Evolutionary conservation across 805 yeast species (phyloP).

Genomic region (Wickerhamiella vanderwaltii): DNA sequence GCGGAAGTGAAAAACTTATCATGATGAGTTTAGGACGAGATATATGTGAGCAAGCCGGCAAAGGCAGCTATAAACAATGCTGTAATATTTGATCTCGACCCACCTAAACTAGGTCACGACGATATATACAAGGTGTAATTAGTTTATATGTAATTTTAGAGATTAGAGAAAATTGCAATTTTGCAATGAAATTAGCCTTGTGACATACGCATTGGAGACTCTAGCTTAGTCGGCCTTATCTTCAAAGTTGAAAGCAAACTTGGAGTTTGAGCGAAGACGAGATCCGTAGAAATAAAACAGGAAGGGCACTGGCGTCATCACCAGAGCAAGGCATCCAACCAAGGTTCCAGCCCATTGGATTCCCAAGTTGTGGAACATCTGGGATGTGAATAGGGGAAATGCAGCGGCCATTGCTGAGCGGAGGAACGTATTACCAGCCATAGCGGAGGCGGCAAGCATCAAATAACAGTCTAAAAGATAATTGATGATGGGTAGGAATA

Average conservation of each 20-base stretch:
- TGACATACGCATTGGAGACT: no score
- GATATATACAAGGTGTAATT: no score
- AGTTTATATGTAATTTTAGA: no score
- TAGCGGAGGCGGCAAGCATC: constrained; percentile 63
- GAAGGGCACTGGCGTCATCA: constrained; percentile 56
- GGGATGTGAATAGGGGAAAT: constrained; percentile 59
- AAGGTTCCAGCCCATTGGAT: constrained; percentile 70
- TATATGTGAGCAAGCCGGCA: no score
- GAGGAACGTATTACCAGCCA: constrained; percentile 60
- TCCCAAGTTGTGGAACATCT: constrained; percentile 58
- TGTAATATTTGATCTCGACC: no score
- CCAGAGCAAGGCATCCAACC: constrained; percentile 47
- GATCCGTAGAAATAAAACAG: constrained; percentile 50
- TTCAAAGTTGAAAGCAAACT: constrained; percentile 36
- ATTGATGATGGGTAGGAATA: constrained; percentile 58
- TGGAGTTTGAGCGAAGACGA: constrained; percentile 42
- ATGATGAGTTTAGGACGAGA: no score
- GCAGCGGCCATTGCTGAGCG: constrained; percentile 59
- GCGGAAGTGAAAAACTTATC: no score
- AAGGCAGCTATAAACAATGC: no score
- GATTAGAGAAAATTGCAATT: no score
- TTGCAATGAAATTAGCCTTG: no score
- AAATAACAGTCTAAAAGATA: constrained; percentile 64
- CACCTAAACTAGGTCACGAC: no score
- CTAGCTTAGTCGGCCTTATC: no score